Evolutionary conservation across 345 rosid genomes (phyloP).

Genomic region (Lagerstroemia speciosa): DNA sequence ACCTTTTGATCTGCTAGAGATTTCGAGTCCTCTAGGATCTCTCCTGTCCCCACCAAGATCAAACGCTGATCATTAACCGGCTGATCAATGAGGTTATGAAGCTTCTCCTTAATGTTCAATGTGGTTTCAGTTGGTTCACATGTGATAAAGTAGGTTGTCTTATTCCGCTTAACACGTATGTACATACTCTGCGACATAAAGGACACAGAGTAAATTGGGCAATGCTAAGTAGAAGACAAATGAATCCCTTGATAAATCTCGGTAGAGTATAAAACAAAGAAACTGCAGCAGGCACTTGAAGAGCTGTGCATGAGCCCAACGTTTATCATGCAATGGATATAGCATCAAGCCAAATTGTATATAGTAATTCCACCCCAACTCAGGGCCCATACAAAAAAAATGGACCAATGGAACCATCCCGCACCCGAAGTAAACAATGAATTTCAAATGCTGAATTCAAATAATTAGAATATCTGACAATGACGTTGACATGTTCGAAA

Average conservation of each 20-base stretch:
- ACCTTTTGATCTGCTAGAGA: constrained; percentile 82
- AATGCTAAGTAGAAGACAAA: background rate
- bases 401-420: background rate
- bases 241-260: constrained; percentile 2
- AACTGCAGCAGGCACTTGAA: background rate
- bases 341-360: background rate
- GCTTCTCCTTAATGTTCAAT: constrained; percentile 63
- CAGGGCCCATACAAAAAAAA: background rate
- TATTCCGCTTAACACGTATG: constrained; percentile 80
- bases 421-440: background rate
- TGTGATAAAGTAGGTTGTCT: constrained; percentile 76
- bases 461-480: background rate
- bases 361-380: background rate
- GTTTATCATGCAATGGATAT: no score
- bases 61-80: constrained; percentile 63
- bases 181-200: constrained; percentile 59
- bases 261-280: background rate
- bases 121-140: constrained; percentile 83
- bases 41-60: constrained; percentile 46
- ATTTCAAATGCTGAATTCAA: background rate
- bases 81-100: constrained; percentile 53
- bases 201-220: constrained; percentile 4
- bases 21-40: constrained; percentile 67
- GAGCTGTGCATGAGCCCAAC: background rate
- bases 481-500: no score